Base-by-base conservation (phyloP, 371 early-diverging fungal genomes). In the Mucor piriformis region DNA sequence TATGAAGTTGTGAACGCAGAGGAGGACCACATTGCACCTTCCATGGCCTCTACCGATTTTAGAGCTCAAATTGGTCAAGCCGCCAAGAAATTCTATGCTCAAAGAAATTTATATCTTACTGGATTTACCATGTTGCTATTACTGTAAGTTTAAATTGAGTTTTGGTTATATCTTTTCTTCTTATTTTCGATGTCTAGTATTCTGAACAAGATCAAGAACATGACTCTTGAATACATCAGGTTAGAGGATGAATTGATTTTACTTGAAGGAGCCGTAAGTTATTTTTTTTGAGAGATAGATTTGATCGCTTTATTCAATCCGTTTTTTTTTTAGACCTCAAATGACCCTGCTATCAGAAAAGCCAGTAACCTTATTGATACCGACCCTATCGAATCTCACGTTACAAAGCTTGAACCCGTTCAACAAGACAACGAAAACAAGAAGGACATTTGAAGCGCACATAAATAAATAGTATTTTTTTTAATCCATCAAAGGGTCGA, bases 21-120 rank as follows among this genome's bases (percentile, higher is more conserved):
- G 25, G 63, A 67, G 27, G 59, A 65, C 3, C 72, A 75, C 13
- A 47, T 42, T 8, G 42, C 56, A 20, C 46, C 66, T 27, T 11
- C 67, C 13, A 43, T 43, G 15, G 65, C 61, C 42, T 70, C 66
- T 6, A 50, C 57, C 11, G 77, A 75, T 35, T 63, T 76, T 32
- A 82, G 80, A 54, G 64, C 79, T 2, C 85, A 88, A 50, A 74
- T 86, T 37, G 78, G 74, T 55, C 69, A 84, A 38, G 82, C 85
- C 59, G 82, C 88, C 12, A 85, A 84, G 63, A 84, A 87, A 70
- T 92, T 94, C 68, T 92, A 93, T 55, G 90, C 89, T 29, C 95
- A 95, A 75, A 83, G 95, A 66, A 94, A 94, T 72, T 81, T 92
- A 75, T 92, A 69, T 52, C 69, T 69, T 33, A 69, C 69, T 49